Evolutionary conservation across 2,329 filamentous ascomycete genomes (phyloP).

Genomic region (Penicillium corylophilum): DNA sequence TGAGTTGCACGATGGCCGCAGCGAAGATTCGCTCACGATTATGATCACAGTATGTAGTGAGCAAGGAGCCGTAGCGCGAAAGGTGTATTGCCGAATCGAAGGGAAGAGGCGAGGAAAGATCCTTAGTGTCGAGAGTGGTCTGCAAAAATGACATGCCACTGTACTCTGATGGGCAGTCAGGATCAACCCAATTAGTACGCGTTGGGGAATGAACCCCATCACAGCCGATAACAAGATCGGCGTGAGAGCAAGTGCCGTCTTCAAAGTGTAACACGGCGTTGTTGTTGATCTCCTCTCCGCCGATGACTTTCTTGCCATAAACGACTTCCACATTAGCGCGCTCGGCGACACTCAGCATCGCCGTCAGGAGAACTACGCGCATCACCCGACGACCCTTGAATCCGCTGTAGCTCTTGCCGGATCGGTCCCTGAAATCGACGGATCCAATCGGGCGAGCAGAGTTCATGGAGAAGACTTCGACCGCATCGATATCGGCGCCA

Average conservation of each 20-base stretch:
- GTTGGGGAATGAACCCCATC: neutral
- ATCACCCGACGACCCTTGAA: neutral
- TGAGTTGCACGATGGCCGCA: neutral
- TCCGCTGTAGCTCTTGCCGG: neutral
- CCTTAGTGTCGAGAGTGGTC: neutral
- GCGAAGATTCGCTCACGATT: neutral
- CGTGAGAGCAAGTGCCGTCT: neutral
- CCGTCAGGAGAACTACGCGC: neutral
- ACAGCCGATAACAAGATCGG: neutral
- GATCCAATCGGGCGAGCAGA: neutral
- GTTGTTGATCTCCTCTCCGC: neutral
- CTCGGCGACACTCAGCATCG: neutral
- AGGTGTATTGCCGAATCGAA: neutral
- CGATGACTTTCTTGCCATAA: neutral
- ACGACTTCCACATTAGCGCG: neutral
- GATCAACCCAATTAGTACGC: neutral
- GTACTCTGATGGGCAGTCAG: neutral
- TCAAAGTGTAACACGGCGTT: neutral
- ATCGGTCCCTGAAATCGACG: neutral
- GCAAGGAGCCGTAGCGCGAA: neutral
- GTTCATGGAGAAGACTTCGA: neutral
- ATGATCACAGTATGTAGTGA: neutral
- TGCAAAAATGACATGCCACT: neutral
- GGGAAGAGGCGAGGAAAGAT: neutral
- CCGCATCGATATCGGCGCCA: neutral